phyloP scores from a whole-genome alignment of 257 asterid genomes.

The Salvia hispanica region DNA sequence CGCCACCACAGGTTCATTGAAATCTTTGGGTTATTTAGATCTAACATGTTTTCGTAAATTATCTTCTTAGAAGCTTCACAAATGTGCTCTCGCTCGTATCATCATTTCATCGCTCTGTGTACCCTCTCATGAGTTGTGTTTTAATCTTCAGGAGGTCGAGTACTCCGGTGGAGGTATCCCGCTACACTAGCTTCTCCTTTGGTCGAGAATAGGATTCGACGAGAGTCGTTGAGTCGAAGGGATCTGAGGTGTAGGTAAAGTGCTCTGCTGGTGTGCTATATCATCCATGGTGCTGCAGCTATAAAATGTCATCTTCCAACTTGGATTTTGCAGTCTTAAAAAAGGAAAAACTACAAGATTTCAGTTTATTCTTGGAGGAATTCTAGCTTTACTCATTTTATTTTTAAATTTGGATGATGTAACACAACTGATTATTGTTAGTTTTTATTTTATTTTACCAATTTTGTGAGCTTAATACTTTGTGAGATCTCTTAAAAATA shows the following conservation, averaged over 20 bases:
- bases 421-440: slow-evolving; percentile 21
- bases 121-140: not conserved
- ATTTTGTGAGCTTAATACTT: not conserved
- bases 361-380: not conserved
- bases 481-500: too few relatives aligned
- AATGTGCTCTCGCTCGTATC: not conserved
- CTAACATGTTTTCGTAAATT: too few relatives aligned
- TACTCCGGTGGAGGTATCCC: slow-evolving; percentile 92
- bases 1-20: slow-evolving; percentile 87
- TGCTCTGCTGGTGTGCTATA: not conserved
- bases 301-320: not conserved
- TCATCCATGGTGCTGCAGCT: not conserved
- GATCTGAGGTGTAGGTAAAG: not conserved
- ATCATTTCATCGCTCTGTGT: not conserved
- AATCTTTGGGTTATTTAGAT: too few relatives aligned
- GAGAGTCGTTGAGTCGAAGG: slow-evolving; percentile 16
- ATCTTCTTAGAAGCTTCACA: not conserved
- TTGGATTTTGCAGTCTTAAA: not conserved
- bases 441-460: not conserved
- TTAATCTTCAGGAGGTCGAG: slow-evolving; percentile 75
- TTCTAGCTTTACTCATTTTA: slow-evolving; percentile 22
- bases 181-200: slow-evolving; percentile 33
- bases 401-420: slow-evolving; percentile 12
- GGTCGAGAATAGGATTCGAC: not conserved
- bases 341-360: too few relatives aligned